Evolutionary conservation across 2,329 filamentous ascomycete genomes (phyloP).

Genomic region (Ophiostoma sp.): DNA sequence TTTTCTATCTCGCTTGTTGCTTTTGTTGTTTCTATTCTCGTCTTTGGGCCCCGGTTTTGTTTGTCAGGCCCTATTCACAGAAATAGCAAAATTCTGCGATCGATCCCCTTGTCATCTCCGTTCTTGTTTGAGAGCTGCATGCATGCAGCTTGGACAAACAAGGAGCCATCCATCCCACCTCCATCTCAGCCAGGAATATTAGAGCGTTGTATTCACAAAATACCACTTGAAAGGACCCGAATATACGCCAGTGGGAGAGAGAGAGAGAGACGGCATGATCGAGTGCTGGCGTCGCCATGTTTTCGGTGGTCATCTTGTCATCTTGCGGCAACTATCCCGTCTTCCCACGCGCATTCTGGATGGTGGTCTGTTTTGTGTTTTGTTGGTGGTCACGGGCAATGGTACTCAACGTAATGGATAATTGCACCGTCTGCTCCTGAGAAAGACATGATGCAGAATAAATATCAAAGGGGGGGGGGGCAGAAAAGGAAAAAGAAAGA

Average conservation of each 20-base stretch:
- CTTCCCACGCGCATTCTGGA: neutral
- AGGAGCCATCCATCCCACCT: neutral
- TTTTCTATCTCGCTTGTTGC: neutral
- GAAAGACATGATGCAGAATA: neutral
- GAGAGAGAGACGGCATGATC: neutral
- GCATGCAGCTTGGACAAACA: neutral
- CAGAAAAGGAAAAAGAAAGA: neutral
- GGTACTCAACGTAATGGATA: neutral
- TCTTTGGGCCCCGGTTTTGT: slow-evolving; percentile 5
- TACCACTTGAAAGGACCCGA: neutral
- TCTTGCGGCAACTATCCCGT: neutral
- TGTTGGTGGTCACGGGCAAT: no score
- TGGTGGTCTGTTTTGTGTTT: neutral
- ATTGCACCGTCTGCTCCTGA: neutral
- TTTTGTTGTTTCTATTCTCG: slow-evolving; percentile 9
- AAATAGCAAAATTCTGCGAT: neutral
- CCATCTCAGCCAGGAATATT: neutral
- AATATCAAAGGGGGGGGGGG: neutral
- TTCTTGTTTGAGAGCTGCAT: slow-evolving; percentile 15
- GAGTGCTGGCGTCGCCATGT: neutral
- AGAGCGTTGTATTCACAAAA: neutral
- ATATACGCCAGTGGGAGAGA: no score
- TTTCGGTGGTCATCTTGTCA: neutral
- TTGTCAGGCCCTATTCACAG: neutral
- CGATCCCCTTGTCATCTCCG: slow-evolving; percentile 12